Base-by-base conservation (phyloP, 2,329 filamentous ascomycete genomes). In the Colletotrichum lentis region DNA sequence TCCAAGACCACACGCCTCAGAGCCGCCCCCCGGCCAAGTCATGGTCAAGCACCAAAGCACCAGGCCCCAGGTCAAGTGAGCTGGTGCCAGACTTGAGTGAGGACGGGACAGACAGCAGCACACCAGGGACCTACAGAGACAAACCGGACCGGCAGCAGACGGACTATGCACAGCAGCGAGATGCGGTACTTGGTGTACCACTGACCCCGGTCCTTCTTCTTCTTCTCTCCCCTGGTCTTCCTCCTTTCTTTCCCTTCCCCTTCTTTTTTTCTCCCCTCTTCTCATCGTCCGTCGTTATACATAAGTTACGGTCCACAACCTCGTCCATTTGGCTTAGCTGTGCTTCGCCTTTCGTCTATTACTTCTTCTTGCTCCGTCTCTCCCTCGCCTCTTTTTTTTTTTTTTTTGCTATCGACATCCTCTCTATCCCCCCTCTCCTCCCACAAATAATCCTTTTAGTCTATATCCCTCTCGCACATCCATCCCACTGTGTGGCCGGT, bases 301-400 rank as follows among this genome's bases (percentile, higher is more conserved):
- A 60, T 65, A 65, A 68, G 62, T 44, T 68, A 60, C 62, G 65
- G 58, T 64, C 50, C 65, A 65, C 55, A 68, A 65, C 65, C 65
- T 60, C 62, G 7, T 68, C 50, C 43, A 39, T 54, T 27, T 35
- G 20, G 37, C 62, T 37, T 37, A 68, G 62, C 65, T 65, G 65
- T 61, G 65, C 65, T 68, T 68, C 62, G 62, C 62, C 31, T 65
- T 54, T 18, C 62, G 65, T 65, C 65, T 65, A 37, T 61, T 65
- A 68, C 55, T 61, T 61, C 55, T 68, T 60, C 62, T 65, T 68
- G 65, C 49, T 65, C 53, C 65, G 61, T 68, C 63, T 41, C 49
- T 68, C 64, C 57, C 59, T 64, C 59, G 50, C 20, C 54, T 31
- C 52, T 46, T 62, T 57, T 22, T 63, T 57, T 50, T 27, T 31